Evolutionary conservation across 2,329 filamentous ascomycete species (phyloP).

Genomic region (Acrodontium crateriforme): DNA sequence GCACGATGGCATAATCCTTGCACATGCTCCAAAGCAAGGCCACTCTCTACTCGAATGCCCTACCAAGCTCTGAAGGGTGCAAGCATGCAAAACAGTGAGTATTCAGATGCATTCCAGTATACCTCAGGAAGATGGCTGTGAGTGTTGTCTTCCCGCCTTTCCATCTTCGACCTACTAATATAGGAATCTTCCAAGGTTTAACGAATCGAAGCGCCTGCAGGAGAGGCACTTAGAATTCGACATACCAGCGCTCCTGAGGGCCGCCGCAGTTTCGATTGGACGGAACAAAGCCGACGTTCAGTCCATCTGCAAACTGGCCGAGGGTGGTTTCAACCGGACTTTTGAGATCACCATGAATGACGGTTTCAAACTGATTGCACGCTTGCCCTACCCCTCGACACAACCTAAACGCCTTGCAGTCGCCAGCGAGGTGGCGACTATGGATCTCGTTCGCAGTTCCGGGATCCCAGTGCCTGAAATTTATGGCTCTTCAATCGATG

Average conservation of each 20-base stretch:
- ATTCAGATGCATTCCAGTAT: conserved; percentile 1
- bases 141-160: background rate
- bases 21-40: no score
- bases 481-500: conserved; percentile 7
- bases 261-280: conserved; percentile 4
- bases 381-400: conserved; percentile 10
- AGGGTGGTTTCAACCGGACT: conserved; percentile 14
- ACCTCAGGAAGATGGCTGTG: background rate
- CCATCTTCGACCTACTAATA: no score
- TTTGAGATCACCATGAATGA: conserved; percentile 12
- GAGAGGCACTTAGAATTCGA: conserved; percentile 9
- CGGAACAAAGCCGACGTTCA: conserved; percentile 2
- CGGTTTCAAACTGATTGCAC: conserved; percentile 13
- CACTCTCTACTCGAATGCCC: no score
- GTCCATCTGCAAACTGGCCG: conserved; percentile 10
- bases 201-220: conserved; percentile 7
- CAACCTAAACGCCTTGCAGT: conserved; percentile 9
- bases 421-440: conserved; percentile 18
- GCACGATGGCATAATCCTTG: no score
- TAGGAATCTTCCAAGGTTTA: conserved; percentile 6
- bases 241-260: conserved; percentile 4
- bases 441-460: conserved; percentile 10
- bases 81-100: no score
- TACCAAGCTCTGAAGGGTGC: no score
- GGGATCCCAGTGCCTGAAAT: conserved; percentile 11